Evolutionary conservation across 805 yeast genomes (phyloP), one percentile per base, ranked within the genome.

Genomic region (Starmerella potacharoeniae): DNA sequence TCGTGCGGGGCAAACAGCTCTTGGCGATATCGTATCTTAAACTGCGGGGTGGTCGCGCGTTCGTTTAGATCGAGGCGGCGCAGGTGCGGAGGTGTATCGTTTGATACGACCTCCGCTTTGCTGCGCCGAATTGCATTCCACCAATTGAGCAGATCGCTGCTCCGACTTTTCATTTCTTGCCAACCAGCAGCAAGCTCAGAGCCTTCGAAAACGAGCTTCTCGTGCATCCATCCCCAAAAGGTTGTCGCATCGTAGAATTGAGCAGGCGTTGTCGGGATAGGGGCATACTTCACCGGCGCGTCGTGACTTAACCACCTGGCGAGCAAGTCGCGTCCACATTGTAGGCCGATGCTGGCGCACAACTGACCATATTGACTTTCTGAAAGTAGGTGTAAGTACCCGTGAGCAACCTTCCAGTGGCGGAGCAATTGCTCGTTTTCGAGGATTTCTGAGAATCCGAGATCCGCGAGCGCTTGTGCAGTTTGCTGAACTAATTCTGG

Each of bases 161-260:
- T 30, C 22, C 48, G 48, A 8, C 28, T 17, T 14, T 7, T 14
- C 6, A 31, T 6, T 8, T 30, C 16, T 31, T 13, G 10, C 53
- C 53, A 51, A 16, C 6, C 22, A 8, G 7, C 33, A 16, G 34
- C 48, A 16, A 16, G 8, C 4, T 22, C 8, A 3, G 35, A n/a
- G 34, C 7, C 39, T 5, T 31, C 22, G 17, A 33, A 14, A 4
- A 6, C 40, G 5, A 51, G 45, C 29, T 17, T 33, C 35, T 52
- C 51, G 40, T 29, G n/a, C 16, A 36, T 45, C 55, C 55, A 53
- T 9, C 33, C 30, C 52, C 51, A 46, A 13, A 53, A 11, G 17
- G 41, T 46, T 0, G n/a, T 4, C 8, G 42, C 39, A 6, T 10
- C 16, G 7, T 49, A 10, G 29, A 53, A 53, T 17, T 31, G 16